Base-by-base conservation (phyloP, 257 asterid genomes). In the Solanum virginianum region DNA sequence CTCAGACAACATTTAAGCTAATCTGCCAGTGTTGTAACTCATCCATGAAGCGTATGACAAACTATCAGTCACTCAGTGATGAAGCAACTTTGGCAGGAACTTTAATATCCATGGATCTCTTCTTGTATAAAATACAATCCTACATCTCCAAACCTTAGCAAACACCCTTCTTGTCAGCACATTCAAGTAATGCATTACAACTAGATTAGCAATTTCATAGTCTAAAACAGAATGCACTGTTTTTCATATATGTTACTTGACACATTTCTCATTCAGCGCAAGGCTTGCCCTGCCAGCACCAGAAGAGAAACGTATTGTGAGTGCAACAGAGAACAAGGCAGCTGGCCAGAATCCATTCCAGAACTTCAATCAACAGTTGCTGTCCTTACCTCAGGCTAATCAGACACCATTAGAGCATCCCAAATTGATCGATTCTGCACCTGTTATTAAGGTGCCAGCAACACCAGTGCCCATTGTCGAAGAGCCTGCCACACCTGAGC, bases 201-300 rank as follows among this genome's bases (percentile, higher is more conserved):
- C 16, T 77, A 51, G 49, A 79, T 79, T 26, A 79, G 66, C 66
- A 53, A 79, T 53, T 79, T 79, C 60, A 11, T 79, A 26, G 29
- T 54, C 29, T 53, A 79, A 79, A 54, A 79, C 13, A 53, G 49
- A 79, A 53, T 26, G 83, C 66, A 53, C 22, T 29, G 18, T 26
- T 39, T 79, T 53, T 79, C 45, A 53, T 18, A 79, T 17, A 53
- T 54, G 66, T 24, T 26, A 79, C 43, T 53, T 29, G 49, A 54
- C 83, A 79, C 49, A 29, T 53, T 79, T 55, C 82, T 45, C 84
- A 62, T 88, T 90, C 94, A 97, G 99, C 85, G 97, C 98, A 65
- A 92, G 99, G 87, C 95, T 97, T 89, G 88, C 97, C 80, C 97
- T 97, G 81, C 99, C 99, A 82, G 97, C 97, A 87, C 95, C 98